Evolutionary conservation across 345 rosid genomes (phyloP), one percentile per base, ranked within the genome.

Genomic region (Eucalyptus cloeziana): DNA sequence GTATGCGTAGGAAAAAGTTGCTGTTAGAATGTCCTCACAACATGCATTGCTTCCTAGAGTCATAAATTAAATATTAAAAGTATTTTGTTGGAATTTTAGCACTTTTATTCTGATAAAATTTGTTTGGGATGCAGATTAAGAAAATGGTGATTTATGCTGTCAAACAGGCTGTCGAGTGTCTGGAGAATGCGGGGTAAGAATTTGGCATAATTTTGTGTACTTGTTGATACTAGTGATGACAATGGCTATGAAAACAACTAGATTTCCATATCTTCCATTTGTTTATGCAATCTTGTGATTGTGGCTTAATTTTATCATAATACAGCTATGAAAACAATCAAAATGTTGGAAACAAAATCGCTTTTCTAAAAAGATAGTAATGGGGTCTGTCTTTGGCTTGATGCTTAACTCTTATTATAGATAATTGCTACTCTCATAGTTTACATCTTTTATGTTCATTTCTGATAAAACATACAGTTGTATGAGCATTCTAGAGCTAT

Each of bases 71-170:
- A 47, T 89, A 45, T 19, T 44, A 52, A 43, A 79, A n/a, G 9
- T 15, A 30, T 60, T 85, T 40, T 40, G 13, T 62, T 87, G 13
- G 47, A 25, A 15, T 49, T 43, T 47, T 45, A 76, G 76, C 56
- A 30, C 49, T 37, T 30, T 24, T 90, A 22, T 44, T 22, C 31
- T 40, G 10, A 37, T 30, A 47, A 43, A 49, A 5, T 88, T 51
- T 52, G 87, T 86, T 56, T 40, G 30, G 47, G 83, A 21, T 76
- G 83, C 96, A 95, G 96, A 91, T 94, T 89, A 94, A 92, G 92
- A 95, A 94, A 91, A 95, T 94, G 96, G 89, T 87, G 45, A 86
- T 94, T 22, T 87, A 92, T 89, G 95, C 97, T 50, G 44, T 89
- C 31, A 76, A 87, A 13, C 67, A 89, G 49, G 93, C 94, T 86